Percentiles rank a stretch among this genome's conserved stretches.
phyloP scores from a whole-genome alignment of 139 green algal genomes.

The Closterium sp. region DNA sequence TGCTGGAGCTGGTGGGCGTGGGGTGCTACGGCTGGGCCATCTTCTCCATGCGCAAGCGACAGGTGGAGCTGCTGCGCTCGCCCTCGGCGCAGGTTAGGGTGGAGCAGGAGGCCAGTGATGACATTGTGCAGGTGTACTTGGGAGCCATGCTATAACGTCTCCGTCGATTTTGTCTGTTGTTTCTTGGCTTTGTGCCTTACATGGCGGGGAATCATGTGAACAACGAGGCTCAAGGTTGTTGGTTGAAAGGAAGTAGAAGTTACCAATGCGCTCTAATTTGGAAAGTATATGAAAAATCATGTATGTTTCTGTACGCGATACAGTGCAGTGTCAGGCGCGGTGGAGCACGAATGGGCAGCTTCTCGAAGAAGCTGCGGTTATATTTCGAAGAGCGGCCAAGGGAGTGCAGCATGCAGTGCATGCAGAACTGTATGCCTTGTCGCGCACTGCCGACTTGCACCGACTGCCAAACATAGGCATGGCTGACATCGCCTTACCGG shows the following conservation, averaged over 20 bases:
- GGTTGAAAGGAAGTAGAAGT: no score
- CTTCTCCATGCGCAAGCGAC: background rate
- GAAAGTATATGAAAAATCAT: no score
- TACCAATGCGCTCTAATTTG: no score
- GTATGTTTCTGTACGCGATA: no score
- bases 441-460: background rate
- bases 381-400: background rate
- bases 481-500: background rate
- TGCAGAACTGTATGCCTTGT: background rate
- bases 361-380: background rate
- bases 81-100: conserved; percentile 1
- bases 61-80: background rate
- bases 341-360: background rate
- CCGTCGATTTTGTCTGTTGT: no score
- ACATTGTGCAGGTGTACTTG: background rate
- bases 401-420: no score
- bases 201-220: no score
- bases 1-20: background rate
- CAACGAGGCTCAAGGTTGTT: no score
- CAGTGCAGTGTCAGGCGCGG: no score
- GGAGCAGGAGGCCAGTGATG: background rate
- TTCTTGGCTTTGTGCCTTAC: no score
- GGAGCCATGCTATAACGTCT: background rate
- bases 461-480: background rate
- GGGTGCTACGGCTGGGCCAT: conserved; percentile 13